phyloP scores from a whole-genome alignment of 331 rosid species.

The Arachis monticola region DNA sequence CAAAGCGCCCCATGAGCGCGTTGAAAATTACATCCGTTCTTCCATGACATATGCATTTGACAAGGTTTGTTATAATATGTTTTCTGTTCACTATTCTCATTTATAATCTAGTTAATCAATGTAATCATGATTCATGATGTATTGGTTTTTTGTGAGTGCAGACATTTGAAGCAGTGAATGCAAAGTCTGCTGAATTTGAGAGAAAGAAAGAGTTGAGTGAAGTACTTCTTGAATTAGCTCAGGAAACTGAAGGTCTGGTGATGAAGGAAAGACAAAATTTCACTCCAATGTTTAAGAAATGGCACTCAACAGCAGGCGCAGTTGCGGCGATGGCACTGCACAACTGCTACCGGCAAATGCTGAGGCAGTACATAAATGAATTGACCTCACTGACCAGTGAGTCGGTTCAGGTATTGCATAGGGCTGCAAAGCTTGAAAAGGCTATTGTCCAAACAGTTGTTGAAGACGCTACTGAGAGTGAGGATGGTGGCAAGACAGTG shows the following conservation, averaged over 20 bases:
- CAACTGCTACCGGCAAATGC: conserved; percentile 64
- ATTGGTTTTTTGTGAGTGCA: conserved; percentile 24
- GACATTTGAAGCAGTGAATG: conserved; percentile 58
- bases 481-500: conserved; percentile 84
- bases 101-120: background rate
- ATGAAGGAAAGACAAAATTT: conserved; percentile 75
- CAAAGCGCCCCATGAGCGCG: conserved; percentile 61
- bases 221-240: conserved; percentile 64
- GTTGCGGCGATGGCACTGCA: conserved; percentile 78
- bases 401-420: conserved; percentile 68
- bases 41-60: conserved; percentile 62
- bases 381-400: conserved; percentile 55
- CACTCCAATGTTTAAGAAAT: conserved; percentile 72
- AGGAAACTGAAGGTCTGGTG: conserved; percentile 71
- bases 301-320: conserved; percentile 81
- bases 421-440: conserved; percentile 81
- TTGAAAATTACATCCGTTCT: conserved; percentile 74
- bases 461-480: conserved; percentile 81
- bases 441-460: conserved; percentile 77
- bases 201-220: conserved; percentile 51
- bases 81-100: background rate
- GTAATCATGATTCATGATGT: conserved; percentile 4
- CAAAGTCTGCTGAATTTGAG: conserved; percentile 37
- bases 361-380: conserved; percentile 65
- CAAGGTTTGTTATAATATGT: conserved; percentile 51